Evolutionary conservation across 768 basidiomycete species (phyloP).

Genomic region (Mrakia gelida): DNA sequence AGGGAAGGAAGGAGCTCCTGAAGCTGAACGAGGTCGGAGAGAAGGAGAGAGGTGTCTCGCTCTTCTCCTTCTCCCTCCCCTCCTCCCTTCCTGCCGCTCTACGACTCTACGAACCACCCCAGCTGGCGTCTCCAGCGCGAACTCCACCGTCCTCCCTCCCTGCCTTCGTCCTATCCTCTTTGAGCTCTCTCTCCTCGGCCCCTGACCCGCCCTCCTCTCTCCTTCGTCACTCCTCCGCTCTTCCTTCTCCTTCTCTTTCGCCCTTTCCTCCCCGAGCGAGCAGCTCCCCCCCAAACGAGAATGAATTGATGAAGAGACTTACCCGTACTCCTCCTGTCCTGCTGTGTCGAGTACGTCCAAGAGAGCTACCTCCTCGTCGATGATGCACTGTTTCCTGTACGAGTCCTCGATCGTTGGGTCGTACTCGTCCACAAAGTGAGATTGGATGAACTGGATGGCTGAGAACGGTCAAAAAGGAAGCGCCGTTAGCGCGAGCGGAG

Average conservation of each 20-base stretch:
- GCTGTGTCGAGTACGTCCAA: conserved; percentile 96
- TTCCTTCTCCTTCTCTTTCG: neutral
- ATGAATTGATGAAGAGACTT: conserved; percentile 41
- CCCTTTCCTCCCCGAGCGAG: neutral
- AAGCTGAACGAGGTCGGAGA: too few relatives aligned
- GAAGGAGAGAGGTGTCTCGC: too few relatives aligned
- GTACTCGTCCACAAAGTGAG: conserved; percentile 76
- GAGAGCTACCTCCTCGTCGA: conserved; percentile 97
- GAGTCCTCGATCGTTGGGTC: conserved; percentile 99
- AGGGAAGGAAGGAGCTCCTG: too few relatives aligned
- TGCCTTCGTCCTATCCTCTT: neutral
- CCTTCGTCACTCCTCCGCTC: neutral
- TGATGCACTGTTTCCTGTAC: conserved; percentile 93
- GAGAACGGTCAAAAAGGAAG: conserved; percentile 42
- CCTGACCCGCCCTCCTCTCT: neutral
- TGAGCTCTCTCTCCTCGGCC: neutral
- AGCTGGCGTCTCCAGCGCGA: too few relatives aligned
- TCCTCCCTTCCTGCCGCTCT: too few relatives aligned
- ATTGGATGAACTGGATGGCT: conserved; percentile 96
- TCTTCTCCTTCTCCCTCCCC: too few relatives aligned
- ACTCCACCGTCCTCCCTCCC: neutral
- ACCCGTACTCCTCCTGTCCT: conserved; percentile 98
- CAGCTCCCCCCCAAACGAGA: neutral
- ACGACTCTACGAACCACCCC: too few relatives aligned
- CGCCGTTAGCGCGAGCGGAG: neutral